Evolutionary conservation across 768 basidiomycete genomes (phyloP), one percentile per base, ranked within the genome.

Genomic region (Baorangia bicolor): DNA sequence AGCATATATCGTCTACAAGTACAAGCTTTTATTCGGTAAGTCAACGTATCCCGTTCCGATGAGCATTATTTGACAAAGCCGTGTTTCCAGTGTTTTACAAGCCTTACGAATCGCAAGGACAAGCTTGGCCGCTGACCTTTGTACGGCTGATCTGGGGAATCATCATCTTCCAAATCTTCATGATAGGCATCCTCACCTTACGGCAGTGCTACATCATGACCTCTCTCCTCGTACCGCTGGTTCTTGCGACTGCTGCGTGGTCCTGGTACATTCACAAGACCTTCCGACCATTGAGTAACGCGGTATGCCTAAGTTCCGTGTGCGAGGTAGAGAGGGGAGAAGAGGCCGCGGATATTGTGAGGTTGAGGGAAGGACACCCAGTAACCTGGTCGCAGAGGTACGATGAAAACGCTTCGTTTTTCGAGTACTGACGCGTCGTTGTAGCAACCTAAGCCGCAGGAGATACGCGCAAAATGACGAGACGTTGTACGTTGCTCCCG

Each of bases 111-210:
- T 93, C 91, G 2, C 90, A 90, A 63, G 97, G 97, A 2, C 94
- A 98, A 75, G 97, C 95, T 2, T 98, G 97, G 96, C 93, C 94
- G 0, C 85, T 98, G 62, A 95, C 97, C 0, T 98, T 95, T 70
- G 81, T 86, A 27, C 90, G 96, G 8, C 83, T 97, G 38, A 87
- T 95, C 31, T 92, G 92, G 88, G 95, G 92, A 42, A 82, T 98
- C 53, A 68, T 96, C 68, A 91, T 96, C 51, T 98, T 95, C 79
- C 85, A 95, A 53, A 69, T 94, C 42, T 97, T 98, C 79, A 98
- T 98, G 97, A 92, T 87, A 42, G 95, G 95, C 44, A 89, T 97
- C 61, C 98, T 99, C 77, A 86, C 87, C 33, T 82, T 79, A 66
- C 78, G 58, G 62, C 75, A 85, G 64, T 81, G 79, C 11, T 84